Conservation (phyloP, 2,329 filamentous ascomycete genomes). For the Aspergillus floridensis region DNA sequence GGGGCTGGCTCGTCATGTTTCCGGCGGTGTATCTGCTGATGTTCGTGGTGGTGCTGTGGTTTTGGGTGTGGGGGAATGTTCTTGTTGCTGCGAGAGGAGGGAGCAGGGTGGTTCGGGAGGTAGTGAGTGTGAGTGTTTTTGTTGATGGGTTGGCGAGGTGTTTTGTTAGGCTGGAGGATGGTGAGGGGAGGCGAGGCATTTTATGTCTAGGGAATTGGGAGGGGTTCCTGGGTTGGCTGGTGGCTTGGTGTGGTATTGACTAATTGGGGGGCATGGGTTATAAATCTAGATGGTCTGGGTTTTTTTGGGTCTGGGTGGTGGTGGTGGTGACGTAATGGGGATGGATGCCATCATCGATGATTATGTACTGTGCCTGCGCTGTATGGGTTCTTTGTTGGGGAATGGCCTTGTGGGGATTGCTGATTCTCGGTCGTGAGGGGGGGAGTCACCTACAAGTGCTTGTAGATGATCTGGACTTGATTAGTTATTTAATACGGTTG, state of each 20-base stretch:
- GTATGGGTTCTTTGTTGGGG: too few species aligned
- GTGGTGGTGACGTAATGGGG: background rate
- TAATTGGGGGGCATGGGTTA: background rate
- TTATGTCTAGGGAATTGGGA: background rate
- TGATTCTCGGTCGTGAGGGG: too few species aligned
- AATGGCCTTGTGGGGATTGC: too few species aligned
- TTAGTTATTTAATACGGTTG: too few species aligned
- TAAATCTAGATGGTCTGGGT: background rate
- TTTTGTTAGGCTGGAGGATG: background rate
- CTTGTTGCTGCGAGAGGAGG: background rate
- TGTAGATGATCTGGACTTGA: too few species aligned
- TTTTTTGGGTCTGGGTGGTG: background rate
- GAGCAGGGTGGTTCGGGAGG: background rate
- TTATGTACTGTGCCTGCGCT: too few species aligned
- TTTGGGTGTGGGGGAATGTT: background rate
- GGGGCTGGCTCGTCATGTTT: slow-evolving; percentile 34
- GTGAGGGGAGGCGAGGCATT: background rate
- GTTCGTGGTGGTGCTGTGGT: background rate
- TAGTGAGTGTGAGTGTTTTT: background rate
- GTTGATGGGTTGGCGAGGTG: background rate
- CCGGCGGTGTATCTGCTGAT: background rate
- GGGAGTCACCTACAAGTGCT: too few species aligned
- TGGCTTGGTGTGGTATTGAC: background rate
- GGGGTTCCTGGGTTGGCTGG: too few species aligned
- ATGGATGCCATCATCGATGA: background rate